Evolutionary conservation across 331 rosid genomes (phyloP), one percentile per base, ranked within the genome.

Genomic region (Malus hybrid): DNA sequence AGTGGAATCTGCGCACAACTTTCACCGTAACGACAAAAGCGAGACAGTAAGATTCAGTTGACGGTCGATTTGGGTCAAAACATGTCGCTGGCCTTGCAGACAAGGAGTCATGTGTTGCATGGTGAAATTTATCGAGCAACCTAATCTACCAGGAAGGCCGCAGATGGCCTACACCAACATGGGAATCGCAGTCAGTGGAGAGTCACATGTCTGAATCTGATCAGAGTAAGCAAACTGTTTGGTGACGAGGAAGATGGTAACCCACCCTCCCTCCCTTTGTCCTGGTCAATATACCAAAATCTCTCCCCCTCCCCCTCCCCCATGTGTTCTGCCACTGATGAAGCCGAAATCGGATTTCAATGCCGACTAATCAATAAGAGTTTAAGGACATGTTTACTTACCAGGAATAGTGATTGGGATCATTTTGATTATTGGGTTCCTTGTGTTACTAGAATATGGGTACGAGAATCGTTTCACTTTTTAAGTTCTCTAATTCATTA

Each of bases 111-210:
- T 48, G 19, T 62, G 32, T 9, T 62, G 62, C 22, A 28, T 74
- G 77, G 63, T 29, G 70, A 62, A 29, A 63, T 61, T 19, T 26
- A 74, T 74, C 22, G 10, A 74, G 33, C 32, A 62, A 63, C 70
- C 33, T 46, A 46, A 20, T 48, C 9, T 5, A n/a, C 70, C 70
- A 46, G 32, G 28, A 52, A 28, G 62, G 61, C n/a, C 20, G 50
- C 16, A 28, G 26, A 73, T 73, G 72, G 64, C 71, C 64, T 75
- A 53, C 65, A 52, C 72, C 72, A 75, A 67, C 79, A 28, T 66
- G 74, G 61, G 46, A 29, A 66, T 55, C 73, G 39, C 13, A 12
- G 39, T 76, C 9, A 52, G 20, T 52, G 24, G 57, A 52, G 57
- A 16, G 57, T 52, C 57, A 67, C 79, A 68, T 67, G 79, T 68